These are phyloP conservation scores for Canavalia ensiformis DNA, from an alignment of 306 rosid genomes.

Conservation along the genomic window DNA sequence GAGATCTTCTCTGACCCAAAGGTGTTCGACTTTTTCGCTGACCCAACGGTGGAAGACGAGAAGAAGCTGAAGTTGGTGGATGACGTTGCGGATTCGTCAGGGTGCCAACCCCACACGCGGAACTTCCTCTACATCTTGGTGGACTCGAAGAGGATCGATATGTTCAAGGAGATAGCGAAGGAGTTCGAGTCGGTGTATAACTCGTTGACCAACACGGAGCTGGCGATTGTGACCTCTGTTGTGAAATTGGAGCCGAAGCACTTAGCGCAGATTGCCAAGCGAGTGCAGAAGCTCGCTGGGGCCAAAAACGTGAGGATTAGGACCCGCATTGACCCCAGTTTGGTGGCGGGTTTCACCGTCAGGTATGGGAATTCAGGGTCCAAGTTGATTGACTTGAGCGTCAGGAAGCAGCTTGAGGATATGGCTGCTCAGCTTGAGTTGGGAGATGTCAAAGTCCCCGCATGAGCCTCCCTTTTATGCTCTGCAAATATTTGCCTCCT, in stretches of 20 bases:
- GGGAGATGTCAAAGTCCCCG: slow-evolving; percentile 68
- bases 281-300: slow-evolving; percentile 93
- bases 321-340: slow-evolving; percentile 69
- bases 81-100: slow-evolving; percentile 59
- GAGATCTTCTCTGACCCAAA: slow-evolving; percentile 60
- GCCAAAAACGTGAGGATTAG: slow-evolving; percentile 86
- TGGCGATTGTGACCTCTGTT: slow-evolving; percentile 87
- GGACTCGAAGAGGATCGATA: slow-evolving; percentile 66
- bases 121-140: slow-evolving; percentile 80
- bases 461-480: slow-evolving; percentile 20
- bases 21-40: slow-evolving; percentile 64
- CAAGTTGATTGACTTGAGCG: slow-evolving; percentile 89
- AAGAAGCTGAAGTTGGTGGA: slow-evolving; percentile 59
- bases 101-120: slow-evolving; percentile 64
- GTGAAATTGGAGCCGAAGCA: slow-evolving; percentile 89
- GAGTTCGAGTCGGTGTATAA: slow-evolving; percentile 80
- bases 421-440: slow-evolving; percentile 87
- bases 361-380: slow-evolving; percentile 84
- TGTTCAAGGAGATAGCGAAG: slow-evolving; percentile 62
- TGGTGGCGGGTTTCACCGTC: slow-evolving; percentile 90
- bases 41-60: slow-evolving; percentile 62
- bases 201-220: slow-evolving; percentile 68
- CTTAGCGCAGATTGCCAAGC: slow-evolving; percentile 92
- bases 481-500: too few species aligned
- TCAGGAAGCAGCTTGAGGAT: slow-evolving; percentile 90